Conservation (phyloP, 148 eudicot species). For the Diospyros lotus region DNA sequence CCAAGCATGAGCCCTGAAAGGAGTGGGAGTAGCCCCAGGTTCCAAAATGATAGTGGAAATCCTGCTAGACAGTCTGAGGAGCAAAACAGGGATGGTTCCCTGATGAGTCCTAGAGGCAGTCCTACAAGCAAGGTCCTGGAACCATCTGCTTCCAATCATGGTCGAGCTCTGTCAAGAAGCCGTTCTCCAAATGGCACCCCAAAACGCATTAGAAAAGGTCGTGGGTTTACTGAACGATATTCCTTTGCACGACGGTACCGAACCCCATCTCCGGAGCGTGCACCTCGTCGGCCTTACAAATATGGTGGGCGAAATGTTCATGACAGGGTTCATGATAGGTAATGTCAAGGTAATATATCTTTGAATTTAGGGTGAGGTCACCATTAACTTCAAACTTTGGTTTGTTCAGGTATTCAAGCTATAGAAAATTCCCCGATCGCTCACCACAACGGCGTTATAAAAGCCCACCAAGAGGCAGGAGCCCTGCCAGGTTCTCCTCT, state of each 20-base stretch:
- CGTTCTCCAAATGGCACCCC: constrained; percentile 77
- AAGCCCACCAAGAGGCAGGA: constrained; percentile 76
- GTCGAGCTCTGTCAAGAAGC: constrained; percentile 42
- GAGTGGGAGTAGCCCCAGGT: constrained; percentile 15
- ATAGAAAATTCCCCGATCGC: constrained; percentile 60
- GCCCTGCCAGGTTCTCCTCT: constrained; percentile 71
- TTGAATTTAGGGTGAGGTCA: neutral
- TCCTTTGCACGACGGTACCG: constrained; percentile 78
- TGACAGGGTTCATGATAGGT: constrained; percentile 75
- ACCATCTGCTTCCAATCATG: constrained; percentile 37
- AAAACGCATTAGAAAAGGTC: constrained; percentile 87
- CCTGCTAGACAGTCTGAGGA: constrained; percentile 14
- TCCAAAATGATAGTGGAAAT: constrained; percentile 14
- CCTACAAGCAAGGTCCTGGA: constrained; percentile 26
- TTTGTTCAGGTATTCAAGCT: constrained; percentile 51
- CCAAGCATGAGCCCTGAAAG: constrained; percentile 43
- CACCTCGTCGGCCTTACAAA: constrained; percentile 58
- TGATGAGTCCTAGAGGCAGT: constrained; percentile 31
- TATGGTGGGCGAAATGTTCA: constrained; percentile 56
- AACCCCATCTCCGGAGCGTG: constrained; percentile 89
- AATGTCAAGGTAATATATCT: neutral
- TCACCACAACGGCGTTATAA: constrained; percentile 56
- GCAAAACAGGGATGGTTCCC: constrained; percentile 13
- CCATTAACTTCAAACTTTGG: constrained; percentile 9
- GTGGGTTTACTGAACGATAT: constrained; percentile 84